Evolutionary conservation across 2,329 filamentous ascomycete genomes (phyloP), one percentile per base, ranked within the genome.

Genomic region (Fusarium fracticaudum): DNA sequence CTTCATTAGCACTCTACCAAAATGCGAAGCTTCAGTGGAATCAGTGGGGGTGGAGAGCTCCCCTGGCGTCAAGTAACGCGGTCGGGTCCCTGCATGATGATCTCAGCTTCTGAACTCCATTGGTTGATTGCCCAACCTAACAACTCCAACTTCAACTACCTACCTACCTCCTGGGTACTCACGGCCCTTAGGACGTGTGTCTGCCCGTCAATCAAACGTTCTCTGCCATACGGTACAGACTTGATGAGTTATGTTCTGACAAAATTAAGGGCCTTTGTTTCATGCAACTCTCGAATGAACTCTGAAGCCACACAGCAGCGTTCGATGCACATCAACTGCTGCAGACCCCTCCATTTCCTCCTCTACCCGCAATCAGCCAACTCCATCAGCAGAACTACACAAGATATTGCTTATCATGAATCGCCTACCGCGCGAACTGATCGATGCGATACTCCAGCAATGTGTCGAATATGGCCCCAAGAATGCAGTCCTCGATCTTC

Each of bases 391-490:
- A 15, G 33, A 58, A 69, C 51, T 38, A 48, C 40, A 38, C 9
- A 43, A 44, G 37, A 38, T 61, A 31, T 38, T 51, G 35, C 45
- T 50, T 72, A 64, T 61, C 71, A 86, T 88, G 86, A 81, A 88
- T 67, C 79, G 76, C 45, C 83, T 89, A 38, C 87, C 87, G 1
- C 78, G 81, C 22, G 87, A 89, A 80, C 82, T 89, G 51, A 72
- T 88, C 51, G 80, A 85, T 59, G 79, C 82, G 45, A 86, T 89
- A 72, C 82, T 89, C 40, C 77, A 81, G 40, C 82, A 83, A 77
- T 85, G 83, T 59, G 79, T 87, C 67, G 76, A 78, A n/a, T 77
- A 79, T 37, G 80, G 80, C 15, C 79, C 84, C 64, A 87, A 88
- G 80, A 87, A 87, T 54, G 64, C 73, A 2, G 78, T 87, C 20